Evolutionary conservation across 2,329 filamentous ascomycete species (phyloP).

Genomic region (Colletotrichum falcatum): DNA sequence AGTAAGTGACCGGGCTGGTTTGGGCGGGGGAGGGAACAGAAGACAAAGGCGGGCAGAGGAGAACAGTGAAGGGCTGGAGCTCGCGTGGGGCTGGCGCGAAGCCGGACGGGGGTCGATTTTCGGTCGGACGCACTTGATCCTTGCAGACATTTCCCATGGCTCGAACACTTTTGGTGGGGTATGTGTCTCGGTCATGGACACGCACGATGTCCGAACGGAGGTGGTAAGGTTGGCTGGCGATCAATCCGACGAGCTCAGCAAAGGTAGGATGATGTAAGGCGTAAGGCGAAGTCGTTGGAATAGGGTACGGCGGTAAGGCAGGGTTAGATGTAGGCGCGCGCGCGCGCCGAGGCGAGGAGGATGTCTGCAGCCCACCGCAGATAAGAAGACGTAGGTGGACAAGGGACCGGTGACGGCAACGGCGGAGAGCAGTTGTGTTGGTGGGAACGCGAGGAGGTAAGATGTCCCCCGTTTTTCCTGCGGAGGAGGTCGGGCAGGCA

Average conservation of each 20-base stretch:
- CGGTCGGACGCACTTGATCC: constrained; percentile 56
- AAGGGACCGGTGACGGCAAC: constrained; percentile 10
- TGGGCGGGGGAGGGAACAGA: constrained; percentile 38
- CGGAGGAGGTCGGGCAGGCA: background rate
- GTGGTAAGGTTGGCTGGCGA: constrained; percentile 17
- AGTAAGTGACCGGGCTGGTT: constrained; percentile 9
- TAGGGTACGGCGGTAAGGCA: constrained; percentile 13
- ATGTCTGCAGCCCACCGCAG: constrained; percentile 22
- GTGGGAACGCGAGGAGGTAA: constrained; percentile 17
- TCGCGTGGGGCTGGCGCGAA: constrained; percentile 40
- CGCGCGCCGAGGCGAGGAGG: constrained; percentile 18
- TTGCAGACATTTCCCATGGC: constrained; percentile 61
- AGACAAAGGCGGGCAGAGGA: constrained; percentile 38
- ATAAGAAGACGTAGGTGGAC: background rate
- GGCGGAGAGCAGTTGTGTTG: constrained; percentile 6
- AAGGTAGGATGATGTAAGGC: constrained; percentile 20
- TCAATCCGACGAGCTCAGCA: background rate
- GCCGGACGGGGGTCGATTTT: constrained; percentile 26
- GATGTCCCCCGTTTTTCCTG: background rate
- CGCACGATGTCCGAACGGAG: constrained; percentile 26
- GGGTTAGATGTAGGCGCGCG: constrained; percentile 5
- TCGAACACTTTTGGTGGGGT: constrained; percentile 56
- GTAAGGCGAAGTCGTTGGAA: constrained; percentile 18
- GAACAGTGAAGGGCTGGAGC: constrained; percentile 39
- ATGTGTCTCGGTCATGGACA: constrained; percentile 57